phyloP scores from a whole-genome alignment of 495 filamentous ascomycete species.

The Aspergillus avenaceus region DNA sequence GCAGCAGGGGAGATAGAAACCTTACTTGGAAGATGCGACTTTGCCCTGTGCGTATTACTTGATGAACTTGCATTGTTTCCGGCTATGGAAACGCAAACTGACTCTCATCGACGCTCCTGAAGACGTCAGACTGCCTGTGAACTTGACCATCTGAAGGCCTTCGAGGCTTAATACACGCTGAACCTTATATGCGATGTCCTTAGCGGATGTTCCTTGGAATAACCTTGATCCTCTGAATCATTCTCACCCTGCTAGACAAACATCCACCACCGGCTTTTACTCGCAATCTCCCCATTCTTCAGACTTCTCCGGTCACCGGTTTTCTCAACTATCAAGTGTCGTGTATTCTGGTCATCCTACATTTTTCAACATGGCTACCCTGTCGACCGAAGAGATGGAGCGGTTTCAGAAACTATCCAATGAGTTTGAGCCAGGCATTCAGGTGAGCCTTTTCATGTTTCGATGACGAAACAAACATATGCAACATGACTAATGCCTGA shows the following conservation, averaged over 20 bases:
- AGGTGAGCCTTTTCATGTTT: slow-evolving; percentile 43
- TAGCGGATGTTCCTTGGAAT: slow-evolving; percentile 36
- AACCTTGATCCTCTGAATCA: slow-evolving; percentile 36
- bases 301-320: slow-evolving; percentile 19
- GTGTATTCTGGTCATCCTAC: slow-evolving; percentile 12
- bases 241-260: slow-evolving; percentile 29
- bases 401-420: slow-evolving; percentile 51
- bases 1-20: slow-evolving; percentile 1
- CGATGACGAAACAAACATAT: too few species aligned
- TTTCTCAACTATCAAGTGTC: slow-evolving; percentile 20
- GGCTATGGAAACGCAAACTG: slow-evolving; percentile 1
- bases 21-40: slow-evolving; percentile 17
- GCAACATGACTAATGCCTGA: slow-evolving; percentile 4
- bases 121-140: slow-evolving; percentile 9
- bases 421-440: slow-evolving; percentile 62
- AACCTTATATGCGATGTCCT: slow-evolving; percentile 39
- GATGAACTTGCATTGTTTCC: neutral
- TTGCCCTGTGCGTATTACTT: slow-evolving; percentile 11
- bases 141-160: slow-evolving; percentile 7
- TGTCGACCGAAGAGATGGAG: slow-evolving; percentile 50
- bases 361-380: slow-evolving; percentile 38
- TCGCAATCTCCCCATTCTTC: slow-evolving; percentile 15
- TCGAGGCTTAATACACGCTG: slow-evolving; percentile 1
- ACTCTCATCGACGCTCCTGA: slow-evolving; percentile 6
- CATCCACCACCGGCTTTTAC: slow-evolving; percentile 14